A percentile compares a stretch with the other conserved stretches of the same genome.
These are phyloP conservation scores for Aspergillus cavernicola DNA, from an alignment of 495 filamentous ascomycete species.

Conservation along the genomic window DNA sequence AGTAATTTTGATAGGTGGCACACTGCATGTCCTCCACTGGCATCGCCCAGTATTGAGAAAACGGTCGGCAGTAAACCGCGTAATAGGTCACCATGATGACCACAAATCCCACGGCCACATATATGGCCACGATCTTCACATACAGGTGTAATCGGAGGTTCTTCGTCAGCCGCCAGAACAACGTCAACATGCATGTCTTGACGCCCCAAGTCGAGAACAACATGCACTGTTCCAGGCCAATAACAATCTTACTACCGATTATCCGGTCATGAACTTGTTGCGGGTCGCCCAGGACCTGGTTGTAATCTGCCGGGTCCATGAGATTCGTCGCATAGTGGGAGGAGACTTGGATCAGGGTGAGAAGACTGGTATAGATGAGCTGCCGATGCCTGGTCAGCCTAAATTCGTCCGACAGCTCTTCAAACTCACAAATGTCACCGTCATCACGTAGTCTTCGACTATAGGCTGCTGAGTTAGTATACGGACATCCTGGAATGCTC, in stretches of 20 bases:
- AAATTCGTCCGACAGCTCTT: neutral
- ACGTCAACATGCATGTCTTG: conserved; percentile 50
- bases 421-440: conserved; percentile 46
- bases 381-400: neutral
- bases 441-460: conserved; percentile 58
- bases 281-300: conserved; percentile 39
- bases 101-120: conserved; percentile 52
- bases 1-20: conserved; percentile 45
- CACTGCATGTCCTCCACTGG: conserved; percentile 36
- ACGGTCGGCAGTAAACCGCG: conserved; percentile 61
- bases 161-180: conserved; percentile 44
- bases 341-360: conserved; percentile 55
- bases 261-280: conserved; percentile 41
- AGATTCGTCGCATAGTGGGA: conserved; percentile 55
- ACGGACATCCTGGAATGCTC: neutral
- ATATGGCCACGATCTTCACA: conserved; percentile 53
- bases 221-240: conserved; percentile 51
- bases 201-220: conserved; percentile 47
- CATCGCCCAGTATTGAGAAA: conserved; percentile 58
- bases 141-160: conserved; percentile 35
- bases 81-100: conserved; percentile 62
- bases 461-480: conserved; percentile 27
- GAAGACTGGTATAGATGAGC: conserved; percentile 50
- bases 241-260: conserved; percentile 49
- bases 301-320: conserved; percentile 50